These are phyloP conservation scores for Yarrowia phangngaensis DNA, from an alignment of 805 yeast genomes.

Conservation along the genomic window DNA sequence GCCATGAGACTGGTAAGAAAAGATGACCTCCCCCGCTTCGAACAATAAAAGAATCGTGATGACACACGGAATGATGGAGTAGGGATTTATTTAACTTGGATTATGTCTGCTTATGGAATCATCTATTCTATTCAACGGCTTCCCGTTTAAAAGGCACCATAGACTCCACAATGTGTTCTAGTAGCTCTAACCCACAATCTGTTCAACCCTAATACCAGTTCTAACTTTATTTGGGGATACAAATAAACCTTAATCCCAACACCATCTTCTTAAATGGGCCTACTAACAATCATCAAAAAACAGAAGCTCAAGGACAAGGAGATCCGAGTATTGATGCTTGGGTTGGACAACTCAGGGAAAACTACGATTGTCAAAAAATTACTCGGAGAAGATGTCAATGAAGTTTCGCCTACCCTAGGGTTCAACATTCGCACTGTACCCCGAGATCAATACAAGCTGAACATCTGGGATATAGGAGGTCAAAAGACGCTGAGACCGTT, in stretches of 20 bases:
- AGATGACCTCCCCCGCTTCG: no score
- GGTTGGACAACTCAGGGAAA: constrained; percentile 89
- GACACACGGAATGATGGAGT: no score
- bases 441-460: constrained; percentile 38
- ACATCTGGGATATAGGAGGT: constrained; percentile 82
- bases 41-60: no score
- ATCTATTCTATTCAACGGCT: no score
- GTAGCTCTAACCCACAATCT: neutral
- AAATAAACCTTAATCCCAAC: neutral
- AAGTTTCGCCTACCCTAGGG: constrained; percentile 87
- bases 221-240: neutral
- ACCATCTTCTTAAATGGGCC: constrained; percentile 74
- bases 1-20: no score
- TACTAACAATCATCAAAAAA: constrained; percentile 71
- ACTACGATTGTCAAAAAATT: constrained; percentile 70
- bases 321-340: constrained; percentile 68
- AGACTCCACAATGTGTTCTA: no score
- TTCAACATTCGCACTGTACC: constrained; percentile 67
- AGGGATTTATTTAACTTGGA: neutral
- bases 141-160: no score
- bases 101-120: no score
- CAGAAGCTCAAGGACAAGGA: constrained; percentile 79
- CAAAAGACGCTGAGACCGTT: constrained; percentile 77
- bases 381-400: constrained; percentile 47
- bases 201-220: neutral